Conservation (phyloP, 805 yeast genomes). For the Nakazawaea holstii region DNA sequence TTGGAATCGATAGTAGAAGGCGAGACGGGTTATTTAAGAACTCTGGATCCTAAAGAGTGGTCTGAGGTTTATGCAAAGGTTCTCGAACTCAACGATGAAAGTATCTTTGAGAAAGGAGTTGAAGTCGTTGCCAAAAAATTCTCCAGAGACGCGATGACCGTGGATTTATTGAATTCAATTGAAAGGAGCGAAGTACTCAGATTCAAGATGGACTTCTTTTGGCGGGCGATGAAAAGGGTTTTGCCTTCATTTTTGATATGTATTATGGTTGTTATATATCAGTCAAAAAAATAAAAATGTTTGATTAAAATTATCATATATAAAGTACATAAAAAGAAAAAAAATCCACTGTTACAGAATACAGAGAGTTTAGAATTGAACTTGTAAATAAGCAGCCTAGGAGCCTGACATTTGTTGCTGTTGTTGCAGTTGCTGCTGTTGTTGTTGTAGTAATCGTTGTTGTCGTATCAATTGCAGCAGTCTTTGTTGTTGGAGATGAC, state of each 20-base stretch:
- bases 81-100: slow-evolving; percentile 20
- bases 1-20: slow-evolving; percentile 60
- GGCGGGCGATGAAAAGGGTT: neutral
- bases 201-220: slow-evolving; percentile 11
- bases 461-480: slow-evolving; percentile 15
- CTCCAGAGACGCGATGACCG: slow-evolving; percentile 40
- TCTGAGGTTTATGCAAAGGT: slow-evolving; percentile 39
- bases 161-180: slow-evolving; percentile 19
- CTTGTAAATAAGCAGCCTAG: neutral
- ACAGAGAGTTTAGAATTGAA: too few relatives aligned
- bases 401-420: neutral
- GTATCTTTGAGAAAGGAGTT: slow-evolving; percentile 23
- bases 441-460: slow-evolving; percentile 1
- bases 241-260: neutral
- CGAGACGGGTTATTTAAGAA: slow-evolving; percentile 64
- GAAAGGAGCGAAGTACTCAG: neutral
- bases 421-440: neutral
- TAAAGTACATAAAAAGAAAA: neutral
- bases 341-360: neutral
- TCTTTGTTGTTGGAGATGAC: slow-evolving; percentile 17
- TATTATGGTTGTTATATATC: neutral
- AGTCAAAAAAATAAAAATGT: neutral
- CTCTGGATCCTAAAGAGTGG: slow-evolving; percentile 49
- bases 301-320: neutral
- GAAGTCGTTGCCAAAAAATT: slow-evolving; percentile 33